Base-by-base conservation (phyloP, 2,329 filamentous ascomycete genomes). In the Shiraia bambusicola region DNA sequence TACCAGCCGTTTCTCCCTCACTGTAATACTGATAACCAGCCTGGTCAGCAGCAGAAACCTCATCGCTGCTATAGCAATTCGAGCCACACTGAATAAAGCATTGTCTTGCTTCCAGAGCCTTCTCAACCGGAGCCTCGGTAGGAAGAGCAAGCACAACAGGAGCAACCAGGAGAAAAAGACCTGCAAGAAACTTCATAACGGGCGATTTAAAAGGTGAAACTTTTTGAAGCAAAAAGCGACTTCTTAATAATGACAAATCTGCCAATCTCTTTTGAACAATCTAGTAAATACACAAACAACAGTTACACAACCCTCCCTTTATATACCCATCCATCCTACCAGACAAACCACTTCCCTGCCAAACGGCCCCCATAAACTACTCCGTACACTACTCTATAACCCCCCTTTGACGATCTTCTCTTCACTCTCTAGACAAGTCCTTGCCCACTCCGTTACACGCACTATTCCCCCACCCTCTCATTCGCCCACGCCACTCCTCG, bases 31-130 rank as follows among this genome's bases (percentile, higher is more conserved):
- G 59, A 69, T 75, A 83, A 3, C 78, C 79, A 33, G 74, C 69
- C 41, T 72, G 67, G 28, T 75, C 62, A 28, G 82, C 81, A 8
- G 71, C 65, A 48, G 65, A 69, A 34, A 82, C 73, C 43, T 76
- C 71, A 36, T 63, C 62, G 32, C 71, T 67, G 35, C 69, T 73
- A 70, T 84, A 84, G 63, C 69, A 74, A 32, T 61, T 72, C 37
- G 64, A 72, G 40, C 80, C 80, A 61, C 82, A 84, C 34, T 73
- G 74, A 28, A 76, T 71, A 64, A 69, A 66, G 57, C 77, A 72
- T 58, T 73, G 67, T 49, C 73, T 65, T 52, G 69, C 47, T 16
- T 66, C 55, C 31, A 72, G 31, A 2, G 40, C 39, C 8, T 35
- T 44, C 11, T 49, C 50, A 16, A 44, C 42, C 9, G 37, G 19